A percentile compares a stretch with the other conserved stretches of the same genome.
Evolutionary conservation across 2,329 filamentous ascomycete genomes (phyloP).

Genomic region (Venturia pyrina): DNA sequence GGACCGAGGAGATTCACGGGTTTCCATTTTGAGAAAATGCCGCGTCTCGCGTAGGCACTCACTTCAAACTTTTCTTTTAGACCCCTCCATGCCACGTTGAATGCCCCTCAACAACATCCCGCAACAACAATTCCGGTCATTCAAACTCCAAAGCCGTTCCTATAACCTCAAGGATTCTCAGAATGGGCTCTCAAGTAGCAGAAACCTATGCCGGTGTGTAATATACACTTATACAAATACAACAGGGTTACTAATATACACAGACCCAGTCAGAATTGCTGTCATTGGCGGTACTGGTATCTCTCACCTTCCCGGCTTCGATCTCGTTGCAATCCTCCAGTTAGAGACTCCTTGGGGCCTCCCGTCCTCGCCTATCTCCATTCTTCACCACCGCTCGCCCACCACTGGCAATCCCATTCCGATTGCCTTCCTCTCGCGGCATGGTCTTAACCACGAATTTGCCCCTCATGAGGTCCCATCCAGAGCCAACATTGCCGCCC

Average conservation of each 20-base stretch:
- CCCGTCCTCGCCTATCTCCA: slow-evolving; percentile 67
- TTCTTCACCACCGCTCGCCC: slow-evolving; percentile 75
- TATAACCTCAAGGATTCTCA: neutral
- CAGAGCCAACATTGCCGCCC: slow-evolving; percentile 95
- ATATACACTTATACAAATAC: too few species aligned
- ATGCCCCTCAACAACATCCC: neutral
- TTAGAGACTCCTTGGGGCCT: slow-evolving; percentile 79
- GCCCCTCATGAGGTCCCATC: slow-evolving; percentile 92
- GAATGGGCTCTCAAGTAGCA: neutral
- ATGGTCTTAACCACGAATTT: slow-evolving; percentile 79
- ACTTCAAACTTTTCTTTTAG: neutral
- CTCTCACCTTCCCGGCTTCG: slow-evolving; percentile 76
- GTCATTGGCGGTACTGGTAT: slow-evolving; percentile 72
- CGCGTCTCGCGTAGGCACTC: neutral
- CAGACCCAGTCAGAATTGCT: slow-evolving; percentile 40
- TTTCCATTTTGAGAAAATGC: neutral
- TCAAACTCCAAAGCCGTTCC: neutral
- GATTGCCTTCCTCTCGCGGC: slow-evolving; percentile 87
- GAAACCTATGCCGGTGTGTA: neutral
- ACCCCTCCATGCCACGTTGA: neutral
- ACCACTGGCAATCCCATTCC: slow-evolving; percentile 50
- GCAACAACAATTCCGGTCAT: slow-evolving; percentile 1
- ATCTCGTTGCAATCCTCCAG: slow-evolving; percentile 68
- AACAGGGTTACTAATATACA: neutral
- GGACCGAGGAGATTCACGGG: neutral